Evolutionary conservation across 2,329 filamentous ascomycete genomes (phyloP).

Genomic region (Colletotrichum shisoi): DNA sequence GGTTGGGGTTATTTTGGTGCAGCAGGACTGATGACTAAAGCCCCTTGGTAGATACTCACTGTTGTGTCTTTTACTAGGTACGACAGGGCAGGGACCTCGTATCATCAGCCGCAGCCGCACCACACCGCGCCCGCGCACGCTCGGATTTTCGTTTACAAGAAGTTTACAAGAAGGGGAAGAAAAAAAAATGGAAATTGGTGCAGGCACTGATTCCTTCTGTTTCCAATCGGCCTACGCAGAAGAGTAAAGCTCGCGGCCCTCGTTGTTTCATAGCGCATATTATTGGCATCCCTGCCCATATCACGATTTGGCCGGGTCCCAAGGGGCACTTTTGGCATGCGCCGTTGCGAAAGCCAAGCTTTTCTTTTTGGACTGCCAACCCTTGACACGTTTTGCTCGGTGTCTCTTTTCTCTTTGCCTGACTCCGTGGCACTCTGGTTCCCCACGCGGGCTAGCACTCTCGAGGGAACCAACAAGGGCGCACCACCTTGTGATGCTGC

Average conservation of each 20-base stretch:
- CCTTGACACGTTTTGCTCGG: background rate
- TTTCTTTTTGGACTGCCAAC: constrained; percentile 44
- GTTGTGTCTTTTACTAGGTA: background rate
- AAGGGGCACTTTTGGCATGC: constrained; percentile 30
- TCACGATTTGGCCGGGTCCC: background rate
- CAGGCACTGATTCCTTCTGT: background rate
- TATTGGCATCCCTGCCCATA: constrained; percentile 18
- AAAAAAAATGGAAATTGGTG: constrained; percentile 14
- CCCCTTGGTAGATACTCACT: background rate
- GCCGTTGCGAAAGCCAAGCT: constrained; percentile 41
- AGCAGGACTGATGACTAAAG: too few relatives aligned
- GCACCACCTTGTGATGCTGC: constrained; percentile 4
- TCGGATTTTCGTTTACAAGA: constrained; percentile 14
- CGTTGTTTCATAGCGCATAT: background rate
- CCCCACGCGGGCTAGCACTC: constrained; percentile 29
- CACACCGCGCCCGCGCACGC: constrained; percentile 20
- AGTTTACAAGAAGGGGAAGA: constrained; percentile 14
- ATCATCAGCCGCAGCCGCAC: constrained; percentile 33
- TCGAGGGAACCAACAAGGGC: constrained; percentile 30
- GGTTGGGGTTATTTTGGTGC: too few relatives aligned
- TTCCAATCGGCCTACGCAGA: constrained; percentile 15
- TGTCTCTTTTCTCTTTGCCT: constrained; percentile 29
- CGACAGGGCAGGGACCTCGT: constrained; percentile 10
- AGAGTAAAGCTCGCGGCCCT: background rate
- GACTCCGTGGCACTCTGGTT: constrained; percentile 5